Evolutionary conservation across 257 asterid genomes (phyloP), one percentile per base, ranked within the genome.

Genomic region (Marsdenia floribunda): DNA sequence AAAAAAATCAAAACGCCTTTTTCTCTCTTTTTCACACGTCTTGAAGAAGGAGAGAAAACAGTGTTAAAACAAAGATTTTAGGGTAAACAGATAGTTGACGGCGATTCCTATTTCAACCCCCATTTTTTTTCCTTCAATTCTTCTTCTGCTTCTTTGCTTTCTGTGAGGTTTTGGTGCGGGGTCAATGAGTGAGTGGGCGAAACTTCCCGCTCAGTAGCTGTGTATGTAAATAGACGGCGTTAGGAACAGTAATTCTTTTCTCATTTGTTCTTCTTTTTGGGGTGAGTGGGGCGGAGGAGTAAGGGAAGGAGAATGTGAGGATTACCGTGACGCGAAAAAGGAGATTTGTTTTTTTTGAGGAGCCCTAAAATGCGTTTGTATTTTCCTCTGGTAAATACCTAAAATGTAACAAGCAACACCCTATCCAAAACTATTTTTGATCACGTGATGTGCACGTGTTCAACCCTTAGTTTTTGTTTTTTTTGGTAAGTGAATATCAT

Each of bases 151-250:
- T 40, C n/a, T 14, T 14, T n/a, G n/a, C n/a, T n/a, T n/a, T n/a
- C n/a, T n/a, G n/a, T n/a, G 66, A 29, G 67, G 68, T 26, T 68
- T 58, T 57, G 38, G 61, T 55, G 18, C 22, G 24, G 29, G 42
- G 69, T 40, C 59, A 69, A 44, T 21, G 70, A 69, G 49, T 64
- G 67, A 65, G 75, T 55, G 44, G 73, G 61, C 6, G 46, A n/a
- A 74, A 40, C 66, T 66, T 75, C 78, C 78, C 78, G 78, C 78
- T 66, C 72, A 13, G 53, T 38, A n/a, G 42, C 12, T 59, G 70
- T 6, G 0, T 4, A 18, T 4, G 18, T 60, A 8, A 46, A 73
- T 42, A 38, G 74, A 76, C 79, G 79, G 79, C 68, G 79, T 57
- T 70, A 77, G 11, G 38, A 58, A 61, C 49, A 71, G 54, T 52